phyloP scores from a whole-genome alignment of 805 yeast genomes.

The Cephaloascus fragrans region DNA sequence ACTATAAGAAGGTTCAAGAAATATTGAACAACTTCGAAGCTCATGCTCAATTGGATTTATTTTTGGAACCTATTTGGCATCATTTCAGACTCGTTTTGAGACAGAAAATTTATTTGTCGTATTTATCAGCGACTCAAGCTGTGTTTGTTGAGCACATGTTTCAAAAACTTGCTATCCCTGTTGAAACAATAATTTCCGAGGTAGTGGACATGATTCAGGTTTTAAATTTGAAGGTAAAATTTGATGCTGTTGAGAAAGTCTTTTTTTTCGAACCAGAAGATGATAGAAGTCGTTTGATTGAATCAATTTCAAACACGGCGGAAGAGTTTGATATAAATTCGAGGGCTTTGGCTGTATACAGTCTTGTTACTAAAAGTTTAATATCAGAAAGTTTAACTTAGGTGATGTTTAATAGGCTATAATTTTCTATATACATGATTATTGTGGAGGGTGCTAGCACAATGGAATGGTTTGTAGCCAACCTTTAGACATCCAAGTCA shows the following conservation, averaged over 20 bases:
- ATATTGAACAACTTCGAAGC: not conserved
- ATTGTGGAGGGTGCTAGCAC: too few species aligned
- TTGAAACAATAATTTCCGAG: slow-evolving; percentile 6
- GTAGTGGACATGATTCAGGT: slow-evolving; percentile 9
- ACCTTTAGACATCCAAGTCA: slow-evolving; percentile 12
- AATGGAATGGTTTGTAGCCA: too few species aligned
- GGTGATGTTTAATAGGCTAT: too few species aligned
- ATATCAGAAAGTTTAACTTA: not conserved
- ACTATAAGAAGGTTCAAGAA: not conserved
- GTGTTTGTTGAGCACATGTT: slow-evolving; percentile 11
- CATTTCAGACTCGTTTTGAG: slow-evolving; percentile 13
- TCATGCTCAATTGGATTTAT: not conserved
- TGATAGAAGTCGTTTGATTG: not conserved
- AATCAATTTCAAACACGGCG: not conserved
- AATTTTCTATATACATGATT: too few species aligned
- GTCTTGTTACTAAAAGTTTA: not conserved
- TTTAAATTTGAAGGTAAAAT: slow-evolving; percentile 13
- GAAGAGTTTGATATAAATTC: slow-evolving; percentile 2
- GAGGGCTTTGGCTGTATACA: not conserved
- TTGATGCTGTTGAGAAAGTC: slow-evolving; percentile 6
- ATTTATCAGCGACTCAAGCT: slow-evolving; percentile 17
- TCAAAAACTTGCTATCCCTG: slow-evolving; percentile 8
- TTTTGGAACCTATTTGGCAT: slow-evolving; percentile 8
- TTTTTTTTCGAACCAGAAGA: not conserved
- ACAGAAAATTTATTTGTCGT: slow-evolving; percentile 17